Base-by-base conservation (phyloP, 495 filamentous ascomycete genomes). In the Halenospora varia region DNA sequence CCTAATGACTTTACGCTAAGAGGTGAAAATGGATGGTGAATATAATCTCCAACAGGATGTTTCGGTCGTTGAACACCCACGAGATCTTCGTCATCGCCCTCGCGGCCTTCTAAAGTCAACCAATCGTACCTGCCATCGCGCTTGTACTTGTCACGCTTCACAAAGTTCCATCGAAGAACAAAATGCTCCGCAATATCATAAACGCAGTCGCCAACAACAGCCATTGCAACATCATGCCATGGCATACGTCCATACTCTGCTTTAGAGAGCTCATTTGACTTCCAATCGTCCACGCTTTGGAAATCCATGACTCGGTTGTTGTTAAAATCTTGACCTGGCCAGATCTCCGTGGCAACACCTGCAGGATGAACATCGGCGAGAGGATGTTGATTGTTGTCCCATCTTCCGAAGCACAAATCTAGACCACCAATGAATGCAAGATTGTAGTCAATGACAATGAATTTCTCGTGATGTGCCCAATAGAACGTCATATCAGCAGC, bases 101-200 rank as follows among this genome's bases (percentile, higher is more conserved):
- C 80, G n/a, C 89, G 82, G n/a, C 90, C 92, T 55, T 86, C 79
- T 48, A 97, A 77, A 53, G 81, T 71, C 1, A 97, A 73, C 93
- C 92, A 98, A 50, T 93, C 89, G 51, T 88, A 92, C 35, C 79
- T 71, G 0, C 81, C 68, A 53, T 88, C 83, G 11, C 93, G 86
- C 73, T 98, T 98, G 76, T 98, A 96, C 72, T 98, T 97, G 77
- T 97, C 93, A 18, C 93, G 83, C 74, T 98, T 97, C 73, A 93
- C 77, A 59, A 96, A 95, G 70, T 98, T 98, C 94, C 94, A 97
- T 41, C 92, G 82, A 17, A 95, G 78, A 35, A 96, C 87, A 63
- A 98, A 98, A 67, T 98, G 93, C 71, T 97, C 91, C 2, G 93
- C 93, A 62, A 98, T 93, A 68, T 96, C 92, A 67, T 92, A 92